Evolutionary conservation across 192 early-diverging fungal species (phyloP).

Genomic region (Entomortierella lignicola): DNA sequence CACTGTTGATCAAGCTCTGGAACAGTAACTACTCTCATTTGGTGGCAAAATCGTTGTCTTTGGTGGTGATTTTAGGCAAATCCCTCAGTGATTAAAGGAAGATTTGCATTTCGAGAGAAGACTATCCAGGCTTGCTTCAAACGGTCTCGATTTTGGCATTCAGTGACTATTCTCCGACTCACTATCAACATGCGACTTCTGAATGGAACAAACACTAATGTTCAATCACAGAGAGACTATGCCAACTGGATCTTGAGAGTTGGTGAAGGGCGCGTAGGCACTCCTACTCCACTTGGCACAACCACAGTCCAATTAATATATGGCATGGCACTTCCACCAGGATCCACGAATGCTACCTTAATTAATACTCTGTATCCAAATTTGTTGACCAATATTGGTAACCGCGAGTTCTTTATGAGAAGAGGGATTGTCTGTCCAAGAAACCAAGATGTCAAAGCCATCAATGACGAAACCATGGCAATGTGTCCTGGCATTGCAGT

Average conservation of each 20-base stretch:
- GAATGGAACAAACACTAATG: not conserved
- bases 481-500: no score
- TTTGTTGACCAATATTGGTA: not conserved
- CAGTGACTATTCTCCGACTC: not conserved
- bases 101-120: not conserved
- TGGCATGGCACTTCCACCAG: constrained; percentile 12
- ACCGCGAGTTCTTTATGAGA: not conserved
- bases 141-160: constrained; percentile 16
- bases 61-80: constrained; percentile 48
- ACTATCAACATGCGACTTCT: constrained; percentile 28
- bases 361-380: constrained; percentile 26
- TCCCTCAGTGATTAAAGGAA: constrained; percentile 22
- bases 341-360: not conserved
- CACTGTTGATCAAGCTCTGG: not conserved
- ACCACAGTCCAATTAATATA: constrained; percentile 6
- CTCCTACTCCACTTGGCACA: not conserved
- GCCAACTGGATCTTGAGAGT: constrained; percentile 14
- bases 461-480: constrained; percentile 4
- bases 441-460: constrained; percentile 27
- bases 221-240: constrained; percentile 3
- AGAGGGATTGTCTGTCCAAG: constrained; percentile 14
- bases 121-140: constrained; percentile 37
- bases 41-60: constrained; percentile 41
- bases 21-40: constrained; percentile 22
- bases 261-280: not conserved